Evolutionary conservation across 2,329 filamentous ascomycete genomes (phyloP).

Genomic region (Ophiostoma piceae): DNA sequence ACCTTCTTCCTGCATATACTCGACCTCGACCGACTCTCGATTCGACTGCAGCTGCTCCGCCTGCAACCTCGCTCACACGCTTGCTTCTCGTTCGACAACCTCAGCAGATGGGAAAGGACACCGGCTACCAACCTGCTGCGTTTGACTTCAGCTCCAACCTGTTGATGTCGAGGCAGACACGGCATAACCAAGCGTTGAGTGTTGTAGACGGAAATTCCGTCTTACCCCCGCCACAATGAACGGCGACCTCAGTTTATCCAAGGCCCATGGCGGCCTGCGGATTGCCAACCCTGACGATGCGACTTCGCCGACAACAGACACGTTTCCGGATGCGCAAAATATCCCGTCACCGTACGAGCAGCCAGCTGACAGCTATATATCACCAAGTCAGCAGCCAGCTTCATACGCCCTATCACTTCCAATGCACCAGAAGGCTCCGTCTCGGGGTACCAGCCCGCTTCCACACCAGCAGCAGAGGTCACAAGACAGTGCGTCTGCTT

Average conservation of each 20-base stretch:
- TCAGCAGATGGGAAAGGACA: constrained; percentile 18
- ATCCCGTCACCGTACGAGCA: constrained; percentile 14
- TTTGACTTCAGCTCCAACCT: neutral
- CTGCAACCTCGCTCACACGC: neutral
- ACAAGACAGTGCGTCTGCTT: constrained; percentile 27
- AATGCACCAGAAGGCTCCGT: constrained; percentile 19
- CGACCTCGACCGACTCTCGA: neutral
- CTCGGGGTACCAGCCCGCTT: constrained; percentile 24
- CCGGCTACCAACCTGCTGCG: neutral
- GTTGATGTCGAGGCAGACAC: constrained; percentile 14
- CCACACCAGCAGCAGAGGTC: constrained; percentile 10
- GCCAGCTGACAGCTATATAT: constrained; percentile 16
- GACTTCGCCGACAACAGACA: constrained; percentile 20
- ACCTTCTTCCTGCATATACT: neutral
- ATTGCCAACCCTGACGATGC: constrained; percentile 89
- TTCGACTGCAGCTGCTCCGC: neutral
- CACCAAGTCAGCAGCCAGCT: constrained; percentile 13
- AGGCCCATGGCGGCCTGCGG: constrained; percentile 86
- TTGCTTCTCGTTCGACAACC: neutral
- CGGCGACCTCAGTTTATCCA: constrained; percentile 85
- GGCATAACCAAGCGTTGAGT: neutral
- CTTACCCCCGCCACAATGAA: constrained; percentile 57
- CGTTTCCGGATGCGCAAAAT: constrained; percentile 6
- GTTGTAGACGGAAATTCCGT: neutral
- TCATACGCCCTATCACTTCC: constrained; percentile 16